Evolutionary conservation across 306 rosid species (phyloP), one percentile per base, ranked within the genome.

Genomic region (Elaeagnus macrophylla): DNA sequence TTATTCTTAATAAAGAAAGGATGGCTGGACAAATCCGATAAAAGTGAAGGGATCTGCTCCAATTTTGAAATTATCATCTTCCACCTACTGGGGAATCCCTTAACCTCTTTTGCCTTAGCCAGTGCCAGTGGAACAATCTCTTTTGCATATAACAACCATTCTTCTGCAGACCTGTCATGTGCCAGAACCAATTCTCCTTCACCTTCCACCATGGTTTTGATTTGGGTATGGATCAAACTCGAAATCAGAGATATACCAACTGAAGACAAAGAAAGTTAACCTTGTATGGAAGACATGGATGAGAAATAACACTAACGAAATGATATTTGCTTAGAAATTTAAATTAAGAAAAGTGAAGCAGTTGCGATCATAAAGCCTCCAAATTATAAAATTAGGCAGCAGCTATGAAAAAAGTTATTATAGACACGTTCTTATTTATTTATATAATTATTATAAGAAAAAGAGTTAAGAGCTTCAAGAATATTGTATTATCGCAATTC

Each of bases 1-100:
- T 89, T 71, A 59, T 87, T 91, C 76, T 82, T 91, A 39, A 83
- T 82, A 85, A 91, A 91, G 67, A 85, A 91, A 17, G 99, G 99
- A 63, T 91, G 99, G 82, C 88, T 82, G 1, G 99, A 91, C 51
- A 91, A 83, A 57, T 91, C 94, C 0, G 89, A 87, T 68, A 91
- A 70, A 10, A 79, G 79, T 0, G 81, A 65, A 0, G 99, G 99
- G 71, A 91, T 78, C 75, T 80, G 87, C 73, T 87, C 93, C 57
- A 87, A 61, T 73, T 91, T 91, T 12, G 87, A 72, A 50, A 81
- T 62, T 57, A 91, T 87, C 86, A 70, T 67, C 79, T 84, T 91
- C 99, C 99, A 91, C 59, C 94, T 77, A 37, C 80, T 89, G 0
- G 81, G 77, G 60, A 91, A 91, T 9, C 67, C 81, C 59, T 81